These are phyloP conservation scores for Microcos paniculata DNA, from an alignment of 345 rosid genomes.

Conservation along the genomic window DNA sequence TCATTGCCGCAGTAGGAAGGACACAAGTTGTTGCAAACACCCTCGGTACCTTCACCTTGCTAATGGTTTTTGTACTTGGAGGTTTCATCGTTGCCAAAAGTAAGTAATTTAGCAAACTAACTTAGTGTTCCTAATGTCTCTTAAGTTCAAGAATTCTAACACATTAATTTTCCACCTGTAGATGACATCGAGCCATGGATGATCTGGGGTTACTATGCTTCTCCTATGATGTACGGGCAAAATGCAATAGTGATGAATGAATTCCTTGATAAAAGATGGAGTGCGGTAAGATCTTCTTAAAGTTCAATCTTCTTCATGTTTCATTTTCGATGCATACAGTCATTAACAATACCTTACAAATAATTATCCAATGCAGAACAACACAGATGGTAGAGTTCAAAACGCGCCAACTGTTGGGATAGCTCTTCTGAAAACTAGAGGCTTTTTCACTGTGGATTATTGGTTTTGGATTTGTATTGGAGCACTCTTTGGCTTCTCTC, in stretches of 20 bases:
- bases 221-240: slow-evolving; percentile 98
- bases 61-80: slow-evolving; percentile 75
- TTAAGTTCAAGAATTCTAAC: slow-evolving; percentile 10
- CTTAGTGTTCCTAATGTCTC: neutral
- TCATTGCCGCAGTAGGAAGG: slow-evolving; percentile 85
- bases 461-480: slow-evolving; percentile 86
- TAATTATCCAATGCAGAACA: slow-evolving; percentile 42
- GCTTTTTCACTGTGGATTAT: slow-evolving; percentile 61
- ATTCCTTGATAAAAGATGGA: slow-evolving; percentile 85
- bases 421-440: slow-evolving; percentile 61
- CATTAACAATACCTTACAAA: neutral
- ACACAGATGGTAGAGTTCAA: slow-evolving; percentile 45
- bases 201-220: slow-evolving; percentile 82
- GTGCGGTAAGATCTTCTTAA: slow-evolving; percentile 43
- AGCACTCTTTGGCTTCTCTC: slow-evolving; percentile 66
- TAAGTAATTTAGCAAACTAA: slow-evolving; percentile 22
- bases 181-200: slow-evolving; percentile 71
- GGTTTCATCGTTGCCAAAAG: slow-evolving; percentile 83
- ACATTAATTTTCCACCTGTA: slow-evolving; percentile 26
- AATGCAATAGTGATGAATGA: slow-evolving; percentile 86
- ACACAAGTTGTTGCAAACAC: slow-evolving; percentile 70
- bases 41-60: slow-evolving; percentile 64
- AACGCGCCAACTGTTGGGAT: slow-evolving; percentile 60
- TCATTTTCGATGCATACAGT: neutral
- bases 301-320: neutral